A percentile compares a stretch with the other conserved stretches of the same genome.
These are phyloP conservation scores for Phaeophleospora eucalypticola DNA, from an alignment of 2,329 filamentous ascomycete genomes.

Conservation along the genomic window DNA sequence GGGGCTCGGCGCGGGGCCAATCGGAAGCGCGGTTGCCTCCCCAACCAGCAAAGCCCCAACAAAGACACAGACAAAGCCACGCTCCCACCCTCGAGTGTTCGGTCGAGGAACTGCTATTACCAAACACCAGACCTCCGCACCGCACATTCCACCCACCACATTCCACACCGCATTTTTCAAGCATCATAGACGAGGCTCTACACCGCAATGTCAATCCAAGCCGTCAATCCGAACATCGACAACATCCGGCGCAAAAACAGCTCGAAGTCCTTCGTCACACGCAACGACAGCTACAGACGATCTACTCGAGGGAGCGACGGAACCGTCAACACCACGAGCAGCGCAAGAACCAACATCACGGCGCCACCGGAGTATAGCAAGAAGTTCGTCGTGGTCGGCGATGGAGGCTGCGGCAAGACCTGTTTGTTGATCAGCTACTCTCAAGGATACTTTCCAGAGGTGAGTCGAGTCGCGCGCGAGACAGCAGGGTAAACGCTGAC, in stretches of 20 bases:
- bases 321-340: conserved; percentile 77
- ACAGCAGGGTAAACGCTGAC: conserved; percentile 15
- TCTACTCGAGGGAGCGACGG: conserved; percentile 65
- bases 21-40: too few species aligned
- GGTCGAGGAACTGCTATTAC: too few species aligned
- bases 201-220: conserved; percentile 30
- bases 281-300: conserved; percentile 38
- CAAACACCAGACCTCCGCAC: not conserved
- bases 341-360: conserved; percentile 76
- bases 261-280: conserved; percentile 31
- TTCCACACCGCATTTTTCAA: not conserved
- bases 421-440: conserved; percentile 98
- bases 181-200: not conserved
- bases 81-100: too few species aligned
- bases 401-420: conserved; percentile 97
- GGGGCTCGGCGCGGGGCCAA: not conserved
- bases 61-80: too few species aligned
- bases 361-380: conserved; percentile 93
- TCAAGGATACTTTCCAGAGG: conserved; percentile 98
- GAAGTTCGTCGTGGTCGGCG: conserved; percentile 98
- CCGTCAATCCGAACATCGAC: conserved; percentile 48
- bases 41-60: too few species aligned
- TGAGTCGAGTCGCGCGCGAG: conserved; percentile 41
- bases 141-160: not conserved
- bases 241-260: conserved; percentile 55